Conservation (phyloP, 2,329 filamentous ascomycete species). For the Fusarium odoratissimum region DNA sequence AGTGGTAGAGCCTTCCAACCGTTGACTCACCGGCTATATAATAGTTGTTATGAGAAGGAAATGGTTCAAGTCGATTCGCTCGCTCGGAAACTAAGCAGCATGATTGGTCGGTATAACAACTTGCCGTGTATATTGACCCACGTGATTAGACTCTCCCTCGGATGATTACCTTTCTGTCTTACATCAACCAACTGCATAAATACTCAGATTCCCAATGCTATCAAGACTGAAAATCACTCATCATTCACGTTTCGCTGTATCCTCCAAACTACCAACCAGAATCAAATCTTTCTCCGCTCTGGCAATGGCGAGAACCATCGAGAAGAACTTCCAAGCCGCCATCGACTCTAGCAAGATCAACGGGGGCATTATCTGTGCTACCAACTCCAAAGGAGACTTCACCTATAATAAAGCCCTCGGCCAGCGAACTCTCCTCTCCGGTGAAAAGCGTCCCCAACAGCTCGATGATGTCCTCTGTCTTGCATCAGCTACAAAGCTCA, state of each 20-base stretch:
- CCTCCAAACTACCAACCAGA: accelerated
- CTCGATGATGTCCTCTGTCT: slow-evolving; percentile 53
- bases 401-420: slow-evolving; percentile 55
- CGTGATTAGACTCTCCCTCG: neutral
- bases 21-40: neutral
- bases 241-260: accelerated
- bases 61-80: neutral
- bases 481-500: slow-evolving; percentile 56
- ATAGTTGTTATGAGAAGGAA: too few species aligned
- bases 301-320: slow-evolving; percentile 49
- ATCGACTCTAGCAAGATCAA: slow-evolving; percentile 58
- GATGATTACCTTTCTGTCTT: neutral
- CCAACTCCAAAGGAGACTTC: slow-evolving; percentile 53
- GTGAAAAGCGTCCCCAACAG: slow-evolving; percentile 52
- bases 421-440: slow-evolving; percentile 53
- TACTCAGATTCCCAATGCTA: neutral
- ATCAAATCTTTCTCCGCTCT: neutral
- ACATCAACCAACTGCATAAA: slow-evolving; percentile 12
- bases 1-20: accelerated
- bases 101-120: neutral
- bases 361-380: slow-evolving; percentile 57
- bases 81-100: neutral
- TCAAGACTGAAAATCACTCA: neutral
- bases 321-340: slow-evolving; percentile 52
- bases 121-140: neutral